These are phyloP conservation scores for Lactifluus subvellereus DNA, from an alignment of 768 basidiomycete genomes.

Conservation along the genomic window DNA sequence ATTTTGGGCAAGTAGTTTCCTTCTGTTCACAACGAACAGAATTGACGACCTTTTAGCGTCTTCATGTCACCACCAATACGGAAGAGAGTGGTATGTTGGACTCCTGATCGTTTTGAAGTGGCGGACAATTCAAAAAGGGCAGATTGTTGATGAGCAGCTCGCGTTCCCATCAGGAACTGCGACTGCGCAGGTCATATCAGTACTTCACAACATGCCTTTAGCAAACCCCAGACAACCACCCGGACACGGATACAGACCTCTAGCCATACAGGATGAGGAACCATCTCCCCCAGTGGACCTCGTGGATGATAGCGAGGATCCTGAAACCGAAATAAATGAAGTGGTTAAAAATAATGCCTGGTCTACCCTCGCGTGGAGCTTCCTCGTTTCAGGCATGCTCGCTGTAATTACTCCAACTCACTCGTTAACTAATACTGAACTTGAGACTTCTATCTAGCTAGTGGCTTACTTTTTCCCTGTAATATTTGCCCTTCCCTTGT, in stretches of 20 bases:
- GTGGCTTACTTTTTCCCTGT: conserved; percentile 86
- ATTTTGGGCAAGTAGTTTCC: conserved; percentile 62
- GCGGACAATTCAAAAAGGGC: not conserved
- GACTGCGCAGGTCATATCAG: conserved; percentile 90
- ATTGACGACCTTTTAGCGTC: conserved; percentile 46
- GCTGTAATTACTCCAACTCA: conserved; percentile 51
- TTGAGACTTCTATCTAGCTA: conserved; percentile 44
- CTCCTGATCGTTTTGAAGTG: not conserved
- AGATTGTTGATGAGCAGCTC: conserved; percentile 93
- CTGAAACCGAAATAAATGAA: conserved; percentile 36
- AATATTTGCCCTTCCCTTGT: conserved; percentile 79
- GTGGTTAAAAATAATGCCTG: conserved; percentile 65
- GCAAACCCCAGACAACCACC: conserved; percentile 48
- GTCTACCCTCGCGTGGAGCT: conserved; percentile 72
- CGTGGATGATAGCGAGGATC: conserved; percentile 24
- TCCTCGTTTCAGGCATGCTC: conserved; percentile 62
- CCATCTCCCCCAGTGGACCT: conserved; percentile 10
- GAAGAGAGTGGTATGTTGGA: conserved; percentile 75
- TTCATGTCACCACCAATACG: conserved; percentile 93
- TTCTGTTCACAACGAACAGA: not conserved
- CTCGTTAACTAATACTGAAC: conserved; percentile 2
- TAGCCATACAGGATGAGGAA: conserved; percentile 32
- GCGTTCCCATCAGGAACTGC: conserved; percentile 94
- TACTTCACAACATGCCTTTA: conserved; percentile 72
- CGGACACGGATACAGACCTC: conserved; percentile 51